phyloP scores from a whole-genome alignment of 768 basidiomycete species.

The Tremella yokohamensis region DNA sequence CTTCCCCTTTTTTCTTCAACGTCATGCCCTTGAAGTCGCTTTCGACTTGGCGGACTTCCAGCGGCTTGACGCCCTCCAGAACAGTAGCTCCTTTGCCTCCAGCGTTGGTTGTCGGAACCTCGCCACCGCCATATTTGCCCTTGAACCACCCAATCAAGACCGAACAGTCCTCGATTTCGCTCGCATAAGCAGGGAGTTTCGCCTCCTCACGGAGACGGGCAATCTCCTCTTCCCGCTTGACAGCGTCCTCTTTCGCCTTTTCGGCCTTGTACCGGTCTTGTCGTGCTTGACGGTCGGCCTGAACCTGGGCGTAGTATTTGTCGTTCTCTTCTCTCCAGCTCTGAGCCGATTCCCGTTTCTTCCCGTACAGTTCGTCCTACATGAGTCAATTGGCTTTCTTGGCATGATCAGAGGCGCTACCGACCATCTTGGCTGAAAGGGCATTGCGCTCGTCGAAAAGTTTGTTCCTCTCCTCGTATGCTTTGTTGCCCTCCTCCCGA shows the following conservation, averaged over 20 bases:
- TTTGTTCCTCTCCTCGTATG: slow-evolving; percentile 71
- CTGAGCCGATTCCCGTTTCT: slow-evolving; percentile 70
- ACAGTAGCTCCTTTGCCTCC: slow-evolving; percentile 24
- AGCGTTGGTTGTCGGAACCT: slow-evolving; percentile 41
- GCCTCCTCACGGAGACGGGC: slow-evolving; percentile 86
- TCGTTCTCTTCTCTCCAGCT: slow-evolving; percentile 79
- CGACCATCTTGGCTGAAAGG: slow-evolving; percentile 57
- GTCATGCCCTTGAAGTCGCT: slow-evolving; percentile 65
- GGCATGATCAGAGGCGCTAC: slow-evolving; percentile 8
- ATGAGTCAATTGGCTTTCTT: slow-evolving; percentile 37
- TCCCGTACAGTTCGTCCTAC: slow-evolving; percentile 66
- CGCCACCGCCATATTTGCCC: slow-evolving; percentile 46
- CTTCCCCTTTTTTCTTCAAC: slow-evolving; percentile 89
- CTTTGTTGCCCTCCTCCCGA: slow-evolving; percentile 81
- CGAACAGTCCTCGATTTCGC: slow-evolving; percentile 86
- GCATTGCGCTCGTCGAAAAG: slow-evolving; percentile 82
- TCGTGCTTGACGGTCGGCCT: slow-evolving; percentile 63
- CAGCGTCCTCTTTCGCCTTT: slow-evolving; percentile 70
- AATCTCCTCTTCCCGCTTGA: slow-evolving; percentile 71
- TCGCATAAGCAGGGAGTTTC: slow-evolving; percentile 78
- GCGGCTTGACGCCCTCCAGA: slow-evolving; percentile 55
- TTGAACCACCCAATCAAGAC: slow-evolving; percentile 51
- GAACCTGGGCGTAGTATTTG: slow-evolving; percentile 52
- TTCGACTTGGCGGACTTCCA: slow-evolving; percentile 83
- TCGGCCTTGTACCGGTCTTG: slow-evolving; percentile 78